phyloP scores from a whole-genome alignment of 805 yeast species.

The Hanseniaspora pseudoguilliermondii region DNA sequence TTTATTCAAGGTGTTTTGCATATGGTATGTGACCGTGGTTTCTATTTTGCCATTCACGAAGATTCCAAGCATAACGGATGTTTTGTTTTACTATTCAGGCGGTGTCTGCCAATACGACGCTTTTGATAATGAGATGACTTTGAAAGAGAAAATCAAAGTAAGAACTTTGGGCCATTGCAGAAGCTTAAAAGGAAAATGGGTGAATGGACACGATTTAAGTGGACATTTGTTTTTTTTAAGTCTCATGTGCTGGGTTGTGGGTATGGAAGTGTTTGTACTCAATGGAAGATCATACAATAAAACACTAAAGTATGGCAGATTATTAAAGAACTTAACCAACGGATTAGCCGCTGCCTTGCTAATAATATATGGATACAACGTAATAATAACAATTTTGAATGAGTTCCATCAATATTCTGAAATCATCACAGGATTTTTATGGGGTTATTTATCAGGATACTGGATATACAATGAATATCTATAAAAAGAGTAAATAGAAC shows the following conservation, averaged over 20 bases:
- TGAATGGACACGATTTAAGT: conserved; percentile 89
- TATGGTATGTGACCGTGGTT: conserved; percentile 51
- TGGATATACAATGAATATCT: conserved; percentile 22
- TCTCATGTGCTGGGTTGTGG: conserved; percentile 22
- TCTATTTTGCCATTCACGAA: conserved; percentile 62
- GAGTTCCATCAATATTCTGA: conserved; percentile 3
- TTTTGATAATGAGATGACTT: background rate
- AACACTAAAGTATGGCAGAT: background rate
- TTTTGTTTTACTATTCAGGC: conserved; percentile 66
- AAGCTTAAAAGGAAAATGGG: conserved; percentile 51
- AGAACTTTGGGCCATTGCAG: conserved; percentile 31
- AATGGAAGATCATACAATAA: background rate
- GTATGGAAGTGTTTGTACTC: conserved; percentile 9
- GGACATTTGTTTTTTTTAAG: conserved; percentile 76
- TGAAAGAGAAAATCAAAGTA: background rate
- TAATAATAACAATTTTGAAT: conserved; percentile 5
- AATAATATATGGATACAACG: conserved; percentile 6
- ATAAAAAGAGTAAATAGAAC: conserved; percentile 15
- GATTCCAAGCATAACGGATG: conserved; percentile 76
- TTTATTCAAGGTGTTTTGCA: conserved; percentile 29
- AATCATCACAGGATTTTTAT: conserved; percentile 26
- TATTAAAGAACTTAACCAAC: background rate
- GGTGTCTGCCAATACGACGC: conserved; percentile 32
- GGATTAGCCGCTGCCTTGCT: background rate
- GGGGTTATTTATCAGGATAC: conserved; percentile 10